Base-by-base conservation (phyloP, 495 filamentous ascomycete species). In the Podospora pseudoanserina region DNA sequence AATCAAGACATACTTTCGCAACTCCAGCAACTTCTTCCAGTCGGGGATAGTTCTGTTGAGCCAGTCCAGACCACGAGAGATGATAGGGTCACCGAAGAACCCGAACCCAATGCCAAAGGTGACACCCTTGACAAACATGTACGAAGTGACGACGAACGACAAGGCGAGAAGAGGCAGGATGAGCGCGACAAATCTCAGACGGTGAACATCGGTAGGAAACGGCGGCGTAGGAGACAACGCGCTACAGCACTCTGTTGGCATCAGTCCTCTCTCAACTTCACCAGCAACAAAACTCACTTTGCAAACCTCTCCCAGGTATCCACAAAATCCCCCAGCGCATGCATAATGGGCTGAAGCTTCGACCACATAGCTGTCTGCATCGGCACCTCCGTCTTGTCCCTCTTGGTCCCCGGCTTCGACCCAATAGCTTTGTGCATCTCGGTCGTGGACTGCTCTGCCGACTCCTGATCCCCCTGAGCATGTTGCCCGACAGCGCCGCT, bases 351-450 rank as follows among this genome's bases (percentile, higher is more conserved):
- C 66, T 92, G 83, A 74, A 91, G 90, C 68, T 90, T 89, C 7
- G 84, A 85, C 83, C 91, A 91, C 77, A 95, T 91, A 3, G 88
- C 90, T 4, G 87, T 88, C 75, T 91, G 89, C 81, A 96, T 90
- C 0, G 91, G 93, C 56, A 90, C 85, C 73, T 93, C 95, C 0
- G 93, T 93, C 79, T 93, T 96, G 71, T 96, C 92, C 58, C 93
- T 86, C 5, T 83, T 74, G 0, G 80, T 71, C 34, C 74, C 67
- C 0, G 86, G 75, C 16, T 80, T 76, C 3, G 83, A 84, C 60
- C 82, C 79, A 0, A 84, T 83, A 13, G 81, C 79, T 4, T 75
- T 78, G 18, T 84, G 79, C 73, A 89, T 87, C 0, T 82, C 79
- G 34, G 83, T 80, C 0, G 85, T 75, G 18, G 77, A 79, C n/a